Conservation (phyloP, 768 basidiomycete species). For the Boletus sp. region DNA sequence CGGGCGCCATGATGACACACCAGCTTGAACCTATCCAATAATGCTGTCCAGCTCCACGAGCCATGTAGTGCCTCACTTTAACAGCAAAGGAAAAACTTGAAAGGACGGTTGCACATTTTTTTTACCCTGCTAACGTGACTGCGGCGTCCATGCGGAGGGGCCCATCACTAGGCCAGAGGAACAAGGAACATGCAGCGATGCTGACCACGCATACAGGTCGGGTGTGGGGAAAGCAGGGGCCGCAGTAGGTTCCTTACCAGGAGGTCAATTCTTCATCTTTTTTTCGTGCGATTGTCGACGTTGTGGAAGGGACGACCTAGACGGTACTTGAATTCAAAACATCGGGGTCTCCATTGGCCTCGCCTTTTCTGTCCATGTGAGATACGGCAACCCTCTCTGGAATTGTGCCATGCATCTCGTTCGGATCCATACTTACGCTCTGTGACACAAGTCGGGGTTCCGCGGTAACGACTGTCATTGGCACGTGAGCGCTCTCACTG, state of each 20-base stretch:
- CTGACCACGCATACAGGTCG: background rate
- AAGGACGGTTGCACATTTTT: background rate
- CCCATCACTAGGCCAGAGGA: background rate
- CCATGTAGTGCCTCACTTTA: slow-evolving; percentile 1
- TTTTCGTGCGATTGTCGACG: slow-evolving; percentile 2
- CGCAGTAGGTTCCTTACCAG: background rate
- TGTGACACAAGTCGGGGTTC: background rate
- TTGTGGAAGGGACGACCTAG: background rate
- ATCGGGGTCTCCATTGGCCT: background rate
- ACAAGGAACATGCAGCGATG: slow-evolving; percentile 5
- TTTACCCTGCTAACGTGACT: slow-evolving; percentile 17
- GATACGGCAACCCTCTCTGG: background rate
- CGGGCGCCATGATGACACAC: background rate
- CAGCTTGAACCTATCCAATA: background rate
- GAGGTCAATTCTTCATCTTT: background rate
- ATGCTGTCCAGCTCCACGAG: background rate
- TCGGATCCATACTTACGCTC: background rate
- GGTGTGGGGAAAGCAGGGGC: slow-evolving; percentile 2
- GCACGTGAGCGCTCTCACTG: background rate
- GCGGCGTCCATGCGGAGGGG: slow-evolving; percentile 1
- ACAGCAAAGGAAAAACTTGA: background rate
- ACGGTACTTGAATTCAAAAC: background rate
- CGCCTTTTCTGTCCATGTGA: background rate
- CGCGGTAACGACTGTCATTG: background rate
- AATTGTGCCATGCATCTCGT: background rate